Evolutionary conservation across 202 grass and related monocot genomes (phyloP).

Genomic region (Panicum hallii): DNA sequence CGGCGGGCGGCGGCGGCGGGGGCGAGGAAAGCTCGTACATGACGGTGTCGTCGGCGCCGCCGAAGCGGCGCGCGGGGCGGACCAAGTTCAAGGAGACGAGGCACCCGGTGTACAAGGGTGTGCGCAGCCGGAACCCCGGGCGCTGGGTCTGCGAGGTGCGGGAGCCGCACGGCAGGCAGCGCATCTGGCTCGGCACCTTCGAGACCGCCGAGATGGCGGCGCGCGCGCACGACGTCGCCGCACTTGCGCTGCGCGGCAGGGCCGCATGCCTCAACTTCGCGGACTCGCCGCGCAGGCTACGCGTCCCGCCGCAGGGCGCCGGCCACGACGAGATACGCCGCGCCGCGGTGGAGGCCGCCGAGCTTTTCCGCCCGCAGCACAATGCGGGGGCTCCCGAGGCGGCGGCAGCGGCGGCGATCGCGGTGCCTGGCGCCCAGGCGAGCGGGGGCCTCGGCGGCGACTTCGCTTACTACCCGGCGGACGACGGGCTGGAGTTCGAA

Average conservation of each 20-base stretch:
- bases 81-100: slow-evolving; percentile 87
- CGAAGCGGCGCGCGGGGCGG: slow-evolving; percentile 67
- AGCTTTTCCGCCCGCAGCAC: slow-evolving; percentile 54
- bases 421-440: background rate
- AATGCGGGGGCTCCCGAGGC: background rate
- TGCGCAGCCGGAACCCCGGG: slow-evolving; percentile 67
- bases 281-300: slow-evolving; percentile 58
- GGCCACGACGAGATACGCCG: slow-evolving; percentile 61
- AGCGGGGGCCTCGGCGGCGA: background rate
- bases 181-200: slow-evolving; percentile 83
- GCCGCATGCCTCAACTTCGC: slow-evolving; percentile 84
- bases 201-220: slow-evolving; percentile 81
- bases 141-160: slow-evolving; percentile 86
- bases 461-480: slow-evolving; percentile 38
- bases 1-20: background rate
- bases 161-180: slow-evolving; percentile 64
- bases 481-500: slow-evolving; percentile 61
- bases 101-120: slow-evolving; percentile 76
- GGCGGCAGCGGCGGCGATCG: background rate
- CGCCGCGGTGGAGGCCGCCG: slow-evolving; percentile 62
- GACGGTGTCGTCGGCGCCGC: slow-evolving; percentile 68
- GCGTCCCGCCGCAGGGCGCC: slow-evolving; percentile 50
- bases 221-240: slow-evolving; percentile 80
- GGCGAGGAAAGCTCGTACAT: slow-evolving; percentile 56
- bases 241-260: slow-evolving; percentile 64